A percentile compares a stretch with the other conserved stretches of the same genome.
Conservation (phyloP, 2,329 filamentous ascomycete genomes). For the Daldinia sp. region DNA sequence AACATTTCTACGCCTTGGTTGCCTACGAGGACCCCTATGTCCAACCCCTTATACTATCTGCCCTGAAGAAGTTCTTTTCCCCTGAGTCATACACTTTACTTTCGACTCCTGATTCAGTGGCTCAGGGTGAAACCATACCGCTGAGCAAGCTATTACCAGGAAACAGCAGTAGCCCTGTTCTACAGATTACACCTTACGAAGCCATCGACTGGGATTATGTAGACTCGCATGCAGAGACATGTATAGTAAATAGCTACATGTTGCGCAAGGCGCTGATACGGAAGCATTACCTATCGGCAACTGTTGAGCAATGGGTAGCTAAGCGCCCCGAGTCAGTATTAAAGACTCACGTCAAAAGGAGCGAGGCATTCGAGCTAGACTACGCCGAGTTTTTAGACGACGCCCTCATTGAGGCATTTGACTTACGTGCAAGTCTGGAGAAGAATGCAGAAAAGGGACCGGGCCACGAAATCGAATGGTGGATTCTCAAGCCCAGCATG, state of each 20-base stretch:
- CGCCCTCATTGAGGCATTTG: constrained; percentile 88
- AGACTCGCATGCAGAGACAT: constrained; percentile 69
- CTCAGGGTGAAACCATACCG: constrained; percentile 49
- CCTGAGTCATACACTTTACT: constrained; percentile 67
- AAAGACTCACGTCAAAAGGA: constrained; percentile 76
- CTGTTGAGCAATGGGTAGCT: constrained; percentile 84
- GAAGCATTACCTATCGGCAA: constrained; percentile 92
- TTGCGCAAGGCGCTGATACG: constrained; percentile 96
- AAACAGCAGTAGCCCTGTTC: constrained; percentile 60
- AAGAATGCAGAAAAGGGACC: constrained; percentile 64
- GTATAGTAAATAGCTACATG: constrained; percentile 88
- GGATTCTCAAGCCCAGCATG: constrained; percentile 99
- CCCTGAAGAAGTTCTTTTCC: constrained; percentile 74
- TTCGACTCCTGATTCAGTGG: constrained; percentile 54
- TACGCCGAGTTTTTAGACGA: constrained; percentile 98
- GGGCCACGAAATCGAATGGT: constrained; percentile 73
- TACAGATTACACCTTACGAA: constrained; percentile 91
- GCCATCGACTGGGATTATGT: constrained; percentile 85
- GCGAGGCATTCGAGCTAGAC: constrained; percentile 92
- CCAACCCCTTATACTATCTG: constrained; percentile 82
- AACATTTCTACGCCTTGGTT: constrained; percentile 76
- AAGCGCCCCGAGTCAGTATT: constrained; percentile 83
- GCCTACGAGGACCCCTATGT: constrained; percentile 92
- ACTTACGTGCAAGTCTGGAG: constrained; percentile 82
- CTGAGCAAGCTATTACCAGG: constrained; percentile 55